Evolutionary conservation across 768 basidiomycete species (phyloP).

Genomic region (Boletus speciosus): DNA sequence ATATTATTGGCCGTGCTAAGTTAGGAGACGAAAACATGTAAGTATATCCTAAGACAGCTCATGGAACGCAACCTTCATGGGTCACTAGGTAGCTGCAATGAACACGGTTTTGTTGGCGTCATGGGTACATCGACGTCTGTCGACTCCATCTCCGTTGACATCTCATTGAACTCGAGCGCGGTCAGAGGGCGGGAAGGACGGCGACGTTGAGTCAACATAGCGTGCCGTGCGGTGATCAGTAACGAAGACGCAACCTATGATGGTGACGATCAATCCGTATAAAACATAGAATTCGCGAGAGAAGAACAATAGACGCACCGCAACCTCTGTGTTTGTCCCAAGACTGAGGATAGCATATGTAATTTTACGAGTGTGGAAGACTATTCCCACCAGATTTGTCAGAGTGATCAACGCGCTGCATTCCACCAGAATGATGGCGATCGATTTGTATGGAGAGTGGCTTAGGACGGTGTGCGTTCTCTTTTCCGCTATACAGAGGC

Average conservation of each 20-base stretch:
- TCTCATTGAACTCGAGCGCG: not conserved
- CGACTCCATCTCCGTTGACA: not conserved
- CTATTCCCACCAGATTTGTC: constrained; percentile 5
- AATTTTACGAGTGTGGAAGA: constrained; percentile 4
- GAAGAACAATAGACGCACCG: constrained; percentile 7
- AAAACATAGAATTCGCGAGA: not conserved
- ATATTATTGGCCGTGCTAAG: too few relatives aligned
- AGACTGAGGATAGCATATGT: not conserved
- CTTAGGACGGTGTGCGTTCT: constrained; percentile 1
- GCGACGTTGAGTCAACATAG: not conserved
- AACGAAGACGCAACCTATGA: constrained; percentile 12
- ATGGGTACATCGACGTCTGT: not conserved
- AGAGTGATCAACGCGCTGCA: constrained; percentile 14
- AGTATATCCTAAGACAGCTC: too few relatives aligned
- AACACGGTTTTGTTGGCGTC: not conserved
- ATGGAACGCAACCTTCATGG: too few relatives aligned
- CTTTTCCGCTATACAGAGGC: constrained; percentile 12
- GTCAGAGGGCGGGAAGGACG: not conserved
- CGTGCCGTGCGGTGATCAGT: constrained; percentile 16
- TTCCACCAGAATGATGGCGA: constrained; percentile 17
- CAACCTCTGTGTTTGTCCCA: constrained; percentile 15
- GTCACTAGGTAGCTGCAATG: not conserved
- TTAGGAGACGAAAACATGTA: too few relatives aligned
- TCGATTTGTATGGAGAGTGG: constrained; percentile 9
- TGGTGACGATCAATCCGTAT: not conserved